A percentile compares a stretch with the other conserved stretches of the same genome.
Conservation (phyloP, 1,284 basidiomycete genomes). For the Tylopilus sp. region DNA sequence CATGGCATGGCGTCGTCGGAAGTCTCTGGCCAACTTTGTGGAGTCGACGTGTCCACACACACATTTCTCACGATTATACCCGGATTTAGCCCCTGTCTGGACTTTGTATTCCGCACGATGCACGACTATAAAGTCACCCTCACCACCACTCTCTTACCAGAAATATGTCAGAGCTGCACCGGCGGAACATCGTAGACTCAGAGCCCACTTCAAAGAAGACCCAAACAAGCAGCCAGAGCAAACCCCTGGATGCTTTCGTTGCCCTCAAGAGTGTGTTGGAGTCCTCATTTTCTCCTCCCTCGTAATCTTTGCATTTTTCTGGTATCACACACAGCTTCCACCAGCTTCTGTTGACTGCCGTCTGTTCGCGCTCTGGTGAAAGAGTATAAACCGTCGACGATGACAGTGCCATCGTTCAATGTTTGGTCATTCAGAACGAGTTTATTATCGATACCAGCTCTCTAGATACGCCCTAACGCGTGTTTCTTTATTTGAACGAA, state of each 20-base stretch:
- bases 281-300: constrained; percentile 5
- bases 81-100: too few species aligned
- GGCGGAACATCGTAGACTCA: constrained; percentile 6
- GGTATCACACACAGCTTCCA: constrained; percentile 3
- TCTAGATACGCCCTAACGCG: constrained; percentile 43
- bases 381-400: constrained; percentile 18
- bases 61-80: constrained; percentile 13
- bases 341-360: constrained; percentile 32
- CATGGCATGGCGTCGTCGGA: constrained; percentile 26
- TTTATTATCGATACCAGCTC: constrained; percentile 51
- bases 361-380: constrained; percentile 52
- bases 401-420: constrained; percentile 43
- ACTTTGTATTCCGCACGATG: too few species aligned
- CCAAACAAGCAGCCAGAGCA: background rate
- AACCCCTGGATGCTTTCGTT: background rate
- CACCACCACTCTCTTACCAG: background rate
- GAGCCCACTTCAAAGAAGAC: background rate
- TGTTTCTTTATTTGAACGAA: background rate
- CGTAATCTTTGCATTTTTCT: constrained; percentile 13
- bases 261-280: constrained; percentile 1
- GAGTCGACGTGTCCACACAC: constrained; percentile 14
- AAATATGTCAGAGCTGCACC: constrained; percentile 16
- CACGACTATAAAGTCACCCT: too few species aligned
- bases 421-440: constrained; percentile 31
- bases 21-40: background rate